Base-by-base conservation (phyloP, 2,329 filamentous ascomycete species). In the Zasmidium citrigriseum region DNA sequence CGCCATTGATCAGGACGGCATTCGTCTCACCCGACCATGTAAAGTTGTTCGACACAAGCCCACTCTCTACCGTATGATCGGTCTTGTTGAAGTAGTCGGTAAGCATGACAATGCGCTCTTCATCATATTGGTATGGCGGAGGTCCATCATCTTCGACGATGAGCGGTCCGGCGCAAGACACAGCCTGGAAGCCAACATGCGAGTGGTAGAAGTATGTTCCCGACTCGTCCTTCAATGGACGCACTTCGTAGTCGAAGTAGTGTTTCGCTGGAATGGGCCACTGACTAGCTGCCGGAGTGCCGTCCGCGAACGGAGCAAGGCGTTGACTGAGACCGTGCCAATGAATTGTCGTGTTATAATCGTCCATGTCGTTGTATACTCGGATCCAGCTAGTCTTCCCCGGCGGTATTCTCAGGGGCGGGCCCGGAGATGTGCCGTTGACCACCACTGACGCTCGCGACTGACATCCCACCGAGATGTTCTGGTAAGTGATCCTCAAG, bases 121-220 rank as follows among this genome's bases (percentile, higher is more conserved):
- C 86, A 55, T 89, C 84, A 62, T 87, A 89, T 0, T 78, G 44
- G 61, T 86, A 88, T 0, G 86, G 86, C 11, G 70, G 67, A 14
- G 55, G 38, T 0, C 67, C 70, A 16, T 24, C 11, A 50, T 84
- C 80, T 57, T 83, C 80, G n/a, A 89, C 80, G 47, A 87, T 83
- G 29, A 89, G 66, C 0, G 82, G 73, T 0, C 87, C 87, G 5
- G 79, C 71, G 0, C 83, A 83, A 14, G 84, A 83, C 29, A 83
- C 72, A 0, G 83, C 82, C 67, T 89, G 86, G 58, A 88, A 83
- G 0, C 80, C 85, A 16, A 89, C 78, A 60, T 89, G 87, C 0
- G 86, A 88, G 67, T 89, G 86, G 66, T 89, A 89, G 68, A 86
- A 88, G 67, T 88, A 89, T 0, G 85, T 85, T 3, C 86, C 87